Evolutionary conservation across 2,329 filamentous ascomycete genomes (phyloP).

Genomic region (Bipolaris victoriae): DNA sequence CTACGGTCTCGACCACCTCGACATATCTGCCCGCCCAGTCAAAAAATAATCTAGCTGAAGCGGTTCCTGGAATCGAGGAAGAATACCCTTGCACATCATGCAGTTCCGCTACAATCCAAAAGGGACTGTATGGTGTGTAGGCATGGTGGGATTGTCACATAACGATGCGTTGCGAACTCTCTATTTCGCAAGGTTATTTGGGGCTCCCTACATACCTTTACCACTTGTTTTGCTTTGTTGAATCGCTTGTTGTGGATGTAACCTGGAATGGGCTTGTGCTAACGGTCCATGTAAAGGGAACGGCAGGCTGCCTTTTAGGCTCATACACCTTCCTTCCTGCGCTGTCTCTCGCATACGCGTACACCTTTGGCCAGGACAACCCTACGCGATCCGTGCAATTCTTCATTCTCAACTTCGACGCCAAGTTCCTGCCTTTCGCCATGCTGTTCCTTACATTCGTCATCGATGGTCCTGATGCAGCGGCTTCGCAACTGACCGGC

Average conservation of each 20-base stretch:
- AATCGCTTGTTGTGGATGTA: conserved; percentile 10
- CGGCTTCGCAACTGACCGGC: conserved; percentile 74
- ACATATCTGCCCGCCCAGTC: conserved; percentile 63
- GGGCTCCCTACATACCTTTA: conserved; percentile 67
- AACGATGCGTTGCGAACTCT: conserved; percentile 60
- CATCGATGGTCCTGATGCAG: conserved; percentile 62
- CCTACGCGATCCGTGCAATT: conserved; percentile 76
- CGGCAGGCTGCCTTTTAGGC: conserved; percentile 61
- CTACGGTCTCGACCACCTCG: conserved; percentile 57
- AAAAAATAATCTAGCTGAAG: conserved; percentile 53
- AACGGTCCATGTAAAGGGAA: conserved; percentile 52
- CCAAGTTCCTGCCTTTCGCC: conserved; percentile 79
- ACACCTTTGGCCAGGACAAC: conserved; percentile 87
- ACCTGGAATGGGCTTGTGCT: conserved; percentile 29
- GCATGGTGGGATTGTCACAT: conserved; percentile 60
- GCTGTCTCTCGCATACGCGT: conserved; percentile 78
- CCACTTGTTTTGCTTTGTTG: conserved; percentile 3
- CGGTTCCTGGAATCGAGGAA: conserved; percentile 63
- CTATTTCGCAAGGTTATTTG: conserved; percentile 63
- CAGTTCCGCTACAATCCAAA: conserved; percentile 55
- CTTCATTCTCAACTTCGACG: conserved; percentile 82
- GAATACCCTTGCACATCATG: conserved; percentile 58
- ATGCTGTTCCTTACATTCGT: conserved; percentile 79
- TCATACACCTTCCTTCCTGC: conserved; percentile 60
- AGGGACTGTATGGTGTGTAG: conserved; percentile 55